Evolutionary conservation across 768 basidiomycete species (phyloP), one percentile per base, ranked within the genome.

Genomic region (Mrakia frigida): DNA sequence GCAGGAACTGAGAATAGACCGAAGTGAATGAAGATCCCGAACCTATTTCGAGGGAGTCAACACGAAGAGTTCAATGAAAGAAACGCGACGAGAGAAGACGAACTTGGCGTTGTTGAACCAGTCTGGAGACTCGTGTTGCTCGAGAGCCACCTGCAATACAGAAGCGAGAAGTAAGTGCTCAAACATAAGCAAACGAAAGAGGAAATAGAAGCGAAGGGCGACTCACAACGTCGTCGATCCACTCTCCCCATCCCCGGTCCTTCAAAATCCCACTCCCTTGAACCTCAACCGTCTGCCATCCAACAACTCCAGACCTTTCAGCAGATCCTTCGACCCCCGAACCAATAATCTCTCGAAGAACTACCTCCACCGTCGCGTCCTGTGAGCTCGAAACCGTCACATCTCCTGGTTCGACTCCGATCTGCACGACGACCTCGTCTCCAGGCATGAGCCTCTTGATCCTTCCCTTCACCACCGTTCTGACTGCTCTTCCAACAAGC

Each of bases 31-130:
- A 78, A 78, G 70, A 78, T 74, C 16, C 63, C 70, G 41, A 76
- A 63, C n/a, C 35, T 69, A 35, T 16, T 7, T 2, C 7, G 10
- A 28, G 41, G 46, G 16, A 43, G 50, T 41, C 67, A 69, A 86
- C 87, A 61, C 5, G 43, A 67, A 18, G 46, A 74, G 28, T 50
- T 73, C 37, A 73, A 23, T 43, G 69, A 63, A 63, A 76, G 70
- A 86, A 80, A 21, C n/a, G n/a, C n/a, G 28, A 33, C 78, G 88
- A 87, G 88, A 88, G 25, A 88, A 88, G 14, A 88, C 88, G 79
- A 84, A 88, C 80, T 88, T 89, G 21, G 86, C 87, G 50, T 85
- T 82, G 75, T 83, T 85, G 85, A 85, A 89, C 88, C 88, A 89
- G 35, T 83, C 83, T 0, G 88, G 89, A 1, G 87, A 84, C 77